These are phyloP conservation scores for Colletotrichum theobromicola DNA, from an alignment of 2,329 filamentous ascomycete species.

Conservation along the genomic window DNA sequence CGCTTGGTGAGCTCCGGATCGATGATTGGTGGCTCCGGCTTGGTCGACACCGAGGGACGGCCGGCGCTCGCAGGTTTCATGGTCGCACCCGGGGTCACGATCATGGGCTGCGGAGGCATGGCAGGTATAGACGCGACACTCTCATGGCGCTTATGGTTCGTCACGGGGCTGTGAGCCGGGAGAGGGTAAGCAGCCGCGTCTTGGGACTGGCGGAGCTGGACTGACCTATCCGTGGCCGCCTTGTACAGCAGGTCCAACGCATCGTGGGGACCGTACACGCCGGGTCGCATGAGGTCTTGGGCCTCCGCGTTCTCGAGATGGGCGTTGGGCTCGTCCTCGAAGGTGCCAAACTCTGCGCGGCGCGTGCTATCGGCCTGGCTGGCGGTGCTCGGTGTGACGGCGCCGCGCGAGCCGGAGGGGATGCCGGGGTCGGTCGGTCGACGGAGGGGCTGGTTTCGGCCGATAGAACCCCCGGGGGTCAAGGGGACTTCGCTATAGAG, in stretches of 20 bases:
- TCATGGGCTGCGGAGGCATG: conserved; percentile 14
- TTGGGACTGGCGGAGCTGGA: conserved; percentile 23
- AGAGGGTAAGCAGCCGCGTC: conserved; percentile 18
- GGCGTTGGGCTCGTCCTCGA: conserved; percentile 61
- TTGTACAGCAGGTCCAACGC: conserved; percentile 91
- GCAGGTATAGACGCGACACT: conserved; percentile 30
- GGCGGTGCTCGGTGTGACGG: conserved; percentile 37
- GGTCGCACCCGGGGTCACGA: conserved; percentile 19
- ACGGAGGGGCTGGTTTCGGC: conserved; percentile 68
- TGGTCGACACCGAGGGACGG: conserved; percentile 8
- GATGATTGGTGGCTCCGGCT: conserved; percentile 43
- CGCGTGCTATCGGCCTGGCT: conserved; percentile 29
- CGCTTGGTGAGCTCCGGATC: conserved; percentile 52
- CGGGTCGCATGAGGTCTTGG: conserved; percentile 67
- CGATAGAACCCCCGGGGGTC: conserved; percentile 70
- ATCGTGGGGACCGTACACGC: conserved; percentile 91
- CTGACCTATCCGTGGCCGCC: conserved; percentile 72
- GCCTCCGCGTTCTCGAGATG: conserved; percentile 70
- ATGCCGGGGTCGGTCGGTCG: conserved; percentile 54
- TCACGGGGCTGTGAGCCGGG: conserved; percentile 9
- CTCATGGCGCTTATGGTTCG: conserved; percentile 33
- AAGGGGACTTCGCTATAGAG: conserved; percentile 62
- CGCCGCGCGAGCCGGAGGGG: conserved; percentile 17
- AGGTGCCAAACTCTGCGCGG: conserved; percentile 38
- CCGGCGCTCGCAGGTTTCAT: conserved; percentile 4